Conservation (phyloP, 2,329 filamentous ascomycete species). For the Hymenoscyphus linearis region DNA sequence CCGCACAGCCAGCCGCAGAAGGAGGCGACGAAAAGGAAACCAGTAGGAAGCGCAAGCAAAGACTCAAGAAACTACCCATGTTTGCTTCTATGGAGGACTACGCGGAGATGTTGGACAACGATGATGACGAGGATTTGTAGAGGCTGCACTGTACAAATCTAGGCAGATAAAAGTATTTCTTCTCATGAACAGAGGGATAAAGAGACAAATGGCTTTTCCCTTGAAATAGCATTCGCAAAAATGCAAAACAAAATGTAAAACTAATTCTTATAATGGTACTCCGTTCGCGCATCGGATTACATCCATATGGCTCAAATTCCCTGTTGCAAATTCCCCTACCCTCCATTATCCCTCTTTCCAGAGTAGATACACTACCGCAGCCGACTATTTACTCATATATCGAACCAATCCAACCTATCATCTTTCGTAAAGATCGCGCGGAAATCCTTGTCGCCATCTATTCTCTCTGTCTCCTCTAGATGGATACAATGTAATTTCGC, state of each 20-base stretch:
- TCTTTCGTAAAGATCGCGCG: slow-evolving; percentile 42
- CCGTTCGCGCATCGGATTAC: too few species aligned
- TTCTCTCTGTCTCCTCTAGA: slow-evolving; percentile 39
- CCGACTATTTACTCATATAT: slow-evolving; percentile 32
- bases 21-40: slow-evolving; percentile 39
- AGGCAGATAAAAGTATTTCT: neutral
- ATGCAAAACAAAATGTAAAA: neutral
- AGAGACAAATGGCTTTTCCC: neutral
- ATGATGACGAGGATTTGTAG: slow-evolving; percentile 47
- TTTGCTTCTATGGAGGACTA: slow-evolving; percentile 96
- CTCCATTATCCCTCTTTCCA: neutral
- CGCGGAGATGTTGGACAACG: slow-evolving; percentile 72
- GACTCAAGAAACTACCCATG: slow-evolving; percentile 81
- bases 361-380: neutral
- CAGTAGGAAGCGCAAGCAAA: slow-evolving; percentile 64
- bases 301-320: too few species aligned
- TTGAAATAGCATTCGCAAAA: neutral
- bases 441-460: slow-evolving; percentile 40
- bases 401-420: slow-evolving; percentile 50
- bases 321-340: neutral
- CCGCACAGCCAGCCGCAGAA: slow-evolving; percentile 35
- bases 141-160: neutral
- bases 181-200: neutral
- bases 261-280: neutral
- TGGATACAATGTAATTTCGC: slow-evolving; percentile 43